phyloP scores from a whole-genome alignment of 805 yeast genomes.

The Lipomyces starkeyi region DNA sequence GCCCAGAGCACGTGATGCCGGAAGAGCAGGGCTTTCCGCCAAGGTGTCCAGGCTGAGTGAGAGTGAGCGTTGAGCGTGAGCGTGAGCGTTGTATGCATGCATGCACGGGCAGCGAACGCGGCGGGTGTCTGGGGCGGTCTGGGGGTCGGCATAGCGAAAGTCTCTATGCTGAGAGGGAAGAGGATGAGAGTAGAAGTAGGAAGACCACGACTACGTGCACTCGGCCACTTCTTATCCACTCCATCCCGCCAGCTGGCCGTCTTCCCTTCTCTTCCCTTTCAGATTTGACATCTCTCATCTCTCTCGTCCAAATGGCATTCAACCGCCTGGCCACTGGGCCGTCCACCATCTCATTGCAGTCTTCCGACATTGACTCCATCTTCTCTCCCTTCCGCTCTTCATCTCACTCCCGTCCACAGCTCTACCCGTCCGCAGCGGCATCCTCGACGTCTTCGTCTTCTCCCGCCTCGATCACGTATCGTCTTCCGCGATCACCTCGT shows the following conservation, averaged over 20 bases:
- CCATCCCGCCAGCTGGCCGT: constrained; percentile 3
- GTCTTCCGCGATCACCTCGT: neutral
- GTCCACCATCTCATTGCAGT: constrained; percentile 17
- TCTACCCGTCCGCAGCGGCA: neutral
- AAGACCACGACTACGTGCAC: neutral
- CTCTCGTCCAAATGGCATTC: constrained; percentile 15
- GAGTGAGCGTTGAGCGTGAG: neutral
- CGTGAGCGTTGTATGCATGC: neutral
- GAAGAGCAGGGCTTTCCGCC: no score
- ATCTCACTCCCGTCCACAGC: neutral
- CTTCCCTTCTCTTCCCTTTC: constrained; percentile 3
- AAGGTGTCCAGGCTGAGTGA: neutral
- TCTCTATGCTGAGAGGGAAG: no score
- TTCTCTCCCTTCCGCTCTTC: neutral
- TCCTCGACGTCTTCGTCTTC: neutral
- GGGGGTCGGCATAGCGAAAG: no score
- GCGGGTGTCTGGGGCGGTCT: neutral
- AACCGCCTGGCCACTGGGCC: constrained; percentile 18
- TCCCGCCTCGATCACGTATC: neutral
- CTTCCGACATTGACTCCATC: constrained; percentile 16
- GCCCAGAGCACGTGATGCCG: neutral
- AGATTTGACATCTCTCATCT: neutral
- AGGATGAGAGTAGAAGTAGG: no score
- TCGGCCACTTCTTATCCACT: neutral
- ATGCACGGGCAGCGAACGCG: neutral